Evolutionary conservation across 495 filamentous ascomycete genomes (phyloP), one percentile per base, ranked within the genome.

Genomic region (Penicillium goetzii): DNA sequence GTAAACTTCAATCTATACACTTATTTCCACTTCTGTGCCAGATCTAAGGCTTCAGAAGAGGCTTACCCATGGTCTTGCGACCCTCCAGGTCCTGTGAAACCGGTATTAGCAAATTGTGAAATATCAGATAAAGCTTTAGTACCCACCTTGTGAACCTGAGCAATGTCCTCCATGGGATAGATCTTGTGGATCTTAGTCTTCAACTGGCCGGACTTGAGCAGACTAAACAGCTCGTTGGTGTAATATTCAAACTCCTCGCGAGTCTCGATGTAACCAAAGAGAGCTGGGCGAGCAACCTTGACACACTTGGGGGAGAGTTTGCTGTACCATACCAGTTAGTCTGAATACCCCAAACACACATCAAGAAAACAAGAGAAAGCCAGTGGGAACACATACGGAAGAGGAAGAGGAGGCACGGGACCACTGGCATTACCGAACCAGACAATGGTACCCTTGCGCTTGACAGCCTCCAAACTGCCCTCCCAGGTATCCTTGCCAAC

Each of bases 401-500:
- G 85, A 30, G 85, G 72, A 60, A 99, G 72, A 4, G 93, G 92
- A 47, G 86, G 86, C 5, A 96, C 92, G 6, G 89, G 81, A 11
- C 95, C 95, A 67, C 86, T 90, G 23, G 94, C 90, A 78, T 97
- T 97, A 34, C 95, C 95, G 80, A 94, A 98, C 67, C 83, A 88
- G 26, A 92, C 83, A 62, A 99, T 71, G n/a, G 83, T 89, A 28
- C 95, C 95, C 79, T 97, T 97, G 67, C 89, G 78, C 68, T 86
- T 89, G 21, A 96, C 77, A 62, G 86, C 87, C 59, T 93, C 89
- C 69, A 99, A 72, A 74, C 90, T 89, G 32, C 85, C 79, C 62
- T 97, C 93, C 81, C 96, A 97, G 0, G 95, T 97, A 57, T 83
- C 81, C 80, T 89, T 89, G 10, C 95, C 95, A 19, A 97, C 92